Percentiles rank a stretch among this genome's conserved stretches.
Conservation (phyloP, 2,329 filamentous ascomycete species). For the Fusarium pininemorale region DNA sequence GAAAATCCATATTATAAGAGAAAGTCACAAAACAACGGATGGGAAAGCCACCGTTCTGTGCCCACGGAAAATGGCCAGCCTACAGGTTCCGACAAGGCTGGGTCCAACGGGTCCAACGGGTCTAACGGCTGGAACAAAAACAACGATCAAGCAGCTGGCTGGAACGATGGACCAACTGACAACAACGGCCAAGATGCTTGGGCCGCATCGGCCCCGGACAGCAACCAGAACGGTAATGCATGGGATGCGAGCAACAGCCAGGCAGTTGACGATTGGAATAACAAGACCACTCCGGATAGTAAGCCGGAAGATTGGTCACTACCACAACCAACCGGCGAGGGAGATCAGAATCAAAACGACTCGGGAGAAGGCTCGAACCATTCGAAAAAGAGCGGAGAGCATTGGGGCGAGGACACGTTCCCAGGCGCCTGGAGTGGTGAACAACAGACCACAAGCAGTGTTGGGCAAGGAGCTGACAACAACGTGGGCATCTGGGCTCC, state of each 20-base stretch:
- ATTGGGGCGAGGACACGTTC: conserved; percentile 37
- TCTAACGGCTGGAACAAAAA: conserved; percentile 28
- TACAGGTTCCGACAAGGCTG: conserved; percentile 16
- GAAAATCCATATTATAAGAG: conserved; percentile 42
- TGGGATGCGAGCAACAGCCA: conserved; percentile 13
- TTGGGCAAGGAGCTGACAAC: conserved; percentile 24
- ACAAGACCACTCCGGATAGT: neutral
- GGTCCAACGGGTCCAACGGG: conserved; percentile 25
- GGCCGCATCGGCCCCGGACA: neutral
- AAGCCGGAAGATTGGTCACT: neutral
- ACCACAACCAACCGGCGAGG: conserved; percentile 1
- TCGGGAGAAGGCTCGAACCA: conserved; percentile 25
- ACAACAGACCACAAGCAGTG: conserved; percentile 3
- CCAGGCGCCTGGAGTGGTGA: conserved; percentile 5
- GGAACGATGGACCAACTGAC: neutral
- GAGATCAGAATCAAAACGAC: neutral
- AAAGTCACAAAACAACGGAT: conserved; percentile 27
- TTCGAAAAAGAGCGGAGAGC: conserved; percentile 28
- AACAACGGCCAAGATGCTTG: neutral
- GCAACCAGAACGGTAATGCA: neutral
- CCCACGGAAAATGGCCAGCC: conserved; percentile 18
- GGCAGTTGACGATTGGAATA: conserved; percentile 2
- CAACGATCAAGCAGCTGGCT: conserved; percentile 5
- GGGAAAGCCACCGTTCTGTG: conserved; percentile 22
- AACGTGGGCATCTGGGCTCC: conserved; percentile 25